Evolutionary conservation across 129 eudicot genomes (phyloP), one percentile per base, ranked within the genome.

Genomic region (Oenanthe sinensis): DNA sequence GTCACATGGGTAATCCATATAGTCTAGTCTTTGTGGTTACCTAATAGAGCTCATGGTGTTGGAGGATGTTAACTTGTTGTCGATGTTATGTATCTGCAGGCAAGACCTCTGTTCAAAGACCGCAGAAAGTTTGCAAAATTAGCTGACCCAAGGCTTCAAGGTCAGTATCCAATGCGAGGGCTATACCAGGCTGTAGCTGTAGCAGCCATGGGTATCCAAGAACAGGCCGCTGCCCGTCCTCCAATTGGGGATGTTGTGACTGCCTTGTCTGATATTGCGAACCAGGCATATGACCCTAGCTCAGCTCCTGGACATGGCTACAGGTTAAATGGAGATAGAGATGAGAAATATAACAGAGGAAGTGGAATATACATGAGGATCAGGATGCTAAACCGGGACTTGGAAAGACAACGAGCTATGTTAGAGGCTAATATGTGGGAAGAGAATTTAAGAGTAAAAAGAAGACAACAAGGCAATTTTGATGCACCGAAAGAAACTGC

Each of bases 151-250:
- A 75, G 85, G 75, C 87, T 92, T 13, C 90, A 90, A 69, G 97
- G 97, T 15, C 87, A 83, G 68, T 92, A 84, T 75, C 97, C 96
- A 40, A 87, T 89, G 88, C 83, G 97, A 68, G 93, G 97, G n/a
- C 97, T 92, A 12, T 92, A 92, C 84, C 97, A 92, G 69, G 97
- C 96, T 45, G 85, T 92, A 17, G 93, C 97, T 2, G 91, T 92
- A 74, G 97, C 97, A 43, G 87, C 97, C 19, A 92, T 92, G 97
- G 90, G 97, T 60, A 90, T 86, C 74, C 98, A 94, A 82, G 98
- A 94, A 84, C 95, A 90, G 74, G 97, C 93, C 30, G 96, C 92
- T 12, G 96, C 89, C n/a, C 96, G 98, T 36, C 97, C 97, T 48
- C 88, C 88, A 19, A 94, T 94, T 17, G 96, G 97, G 10, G 98